Evolutionary conservation across 768 basidiomycete genomes (phyloP).

Genomic region (Pleurotus giganteus): DNA sequence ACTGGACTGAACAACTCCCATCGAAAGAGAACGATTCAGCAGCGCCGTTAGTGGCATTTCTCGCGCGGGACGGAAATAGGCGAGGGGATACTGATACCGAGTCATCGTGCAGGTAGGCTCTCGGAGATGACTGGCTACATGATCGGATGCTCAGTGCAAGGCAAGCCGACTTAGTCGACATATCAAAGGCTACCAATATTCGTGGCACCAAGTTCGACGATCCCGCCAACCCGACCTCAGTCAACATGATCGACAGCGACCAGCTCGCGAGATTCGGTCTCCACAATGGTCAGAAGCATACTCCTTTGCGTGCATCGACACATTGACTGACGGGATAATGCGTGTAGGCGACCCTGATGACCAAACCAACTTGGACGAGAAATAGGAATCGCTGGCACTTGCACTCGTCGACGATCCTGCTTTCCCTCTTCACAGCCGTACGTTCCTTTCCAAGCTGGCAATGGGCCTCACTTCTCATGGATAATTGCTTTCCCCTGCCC

Average conservation of each 20-base stretch:
- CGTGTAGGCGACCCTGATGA: slow-evolving; percentile 45
- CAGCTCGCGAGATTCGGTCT: slow-evolving; percentile 62
- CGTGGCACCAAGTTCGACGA: slow-evolving; percentile 53
- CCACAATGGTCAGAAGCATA: slow-evolving; percentile 47
- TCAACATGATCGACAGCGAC: slow-evolving; percentile 48
- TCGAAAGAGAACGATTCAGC: no score
- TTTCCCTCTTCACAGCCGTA: slow-evolving; percentile 56
- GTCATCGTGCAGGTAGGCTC: slow-evolving; percentile 50
- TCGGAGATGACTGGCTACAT: neutral
- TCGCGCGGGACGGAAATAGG: slow-evolving; percentile 61
- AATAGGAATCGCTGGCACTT: slow-evolving; percentile 67
- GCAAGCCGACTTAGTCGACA: slow-evolving; percentile 58
- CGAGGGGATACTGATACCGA: slow-evolving; percentile 45
- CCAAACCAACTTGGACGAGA: slow-evolving; percentile 53
- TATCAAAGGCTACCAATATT: slow-evolving; percentile 59
- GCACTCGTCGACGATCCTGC: slow-evolving; percentile 48
- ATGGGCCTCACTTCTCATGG: neutral
- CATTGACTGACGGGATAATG: neutral
- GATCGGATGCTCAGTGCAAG: slow-evolving; percentile 26
- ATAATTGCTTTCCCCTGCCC: neutral
- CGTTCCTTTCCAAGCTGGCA: slow-evolving; percentile 18
- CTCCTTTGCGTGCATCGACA: neutral
- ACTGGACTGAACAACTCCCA: no score
- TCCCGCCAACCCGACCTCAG: slow-evolving; percentile 50
- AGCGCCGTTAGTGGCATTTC: no score